These are phyloP conservation scores for Hippophae tibetana DNA, from an alignment of 306 rosid species.

Conservation along the genomic window DNA sequence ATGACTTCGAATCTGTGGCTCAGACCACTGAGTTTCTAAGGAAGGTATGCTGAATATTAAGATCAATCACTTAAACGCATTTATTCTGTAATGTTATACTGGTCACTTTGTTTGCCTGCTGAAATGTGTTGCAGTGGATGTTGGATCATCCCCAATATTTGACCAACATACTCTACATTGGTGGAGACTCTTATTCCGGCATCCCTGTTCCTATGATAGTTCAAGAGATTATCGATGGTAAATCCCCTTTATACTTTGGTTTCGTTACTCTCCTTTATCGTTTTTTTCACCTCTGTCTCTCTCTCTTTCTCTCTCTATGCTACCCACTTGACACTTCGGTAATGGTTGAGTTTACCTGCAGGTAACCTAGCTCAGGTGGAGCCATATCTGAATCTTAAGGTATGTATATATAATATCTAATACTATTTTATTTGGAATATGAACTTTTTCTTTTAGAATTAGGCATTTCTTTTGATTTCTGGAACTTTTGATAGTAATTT, in stretches of 20 bases:
- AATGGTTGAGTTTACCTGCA: background rate
- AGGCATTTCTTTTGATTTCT: background rate
- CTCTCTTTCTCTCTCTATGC: background rate
- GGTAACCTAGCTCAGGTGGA: conserved; percentile 5
- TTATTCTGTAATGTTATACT: background rate
- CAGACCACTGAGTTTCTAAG: conserved; percentile 13
- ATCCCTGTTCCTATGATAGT: conserved; percentile 22
- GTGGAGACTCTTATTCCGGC: conserved; percentile 25
- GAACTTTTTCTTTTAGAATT: background rate
- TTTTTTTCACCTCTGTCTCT: no score
- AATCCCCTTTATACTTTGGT: background rate
- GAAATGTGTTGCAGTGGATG: conserved; percentile 17
- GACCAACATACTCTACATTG: conserved; percentile 12
- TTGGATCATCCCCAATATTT: conserved; percentile 13
- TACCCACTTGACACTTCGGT: background rate
- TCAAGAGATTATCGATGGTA: conserved; percentile 17
- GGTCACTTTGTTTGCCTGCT: background rate
- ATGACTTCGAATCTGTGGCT: conserved; percentile 10
- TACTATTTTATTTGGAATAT: background rate
- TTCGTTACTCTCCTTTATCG: background rate
- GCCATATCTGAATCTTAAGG: conserved; percentile 20
- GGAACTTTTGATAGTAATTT: background rate
- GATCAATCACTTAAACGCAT: background rate
- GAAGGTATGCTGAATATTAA: background rate
- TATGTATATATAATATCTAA: background rate